These are phyloP conservation scores for Chalciporus piperatus DNA, from an alignment of 768 basidiomycete species.

Conservation along the genomic window DNA sequence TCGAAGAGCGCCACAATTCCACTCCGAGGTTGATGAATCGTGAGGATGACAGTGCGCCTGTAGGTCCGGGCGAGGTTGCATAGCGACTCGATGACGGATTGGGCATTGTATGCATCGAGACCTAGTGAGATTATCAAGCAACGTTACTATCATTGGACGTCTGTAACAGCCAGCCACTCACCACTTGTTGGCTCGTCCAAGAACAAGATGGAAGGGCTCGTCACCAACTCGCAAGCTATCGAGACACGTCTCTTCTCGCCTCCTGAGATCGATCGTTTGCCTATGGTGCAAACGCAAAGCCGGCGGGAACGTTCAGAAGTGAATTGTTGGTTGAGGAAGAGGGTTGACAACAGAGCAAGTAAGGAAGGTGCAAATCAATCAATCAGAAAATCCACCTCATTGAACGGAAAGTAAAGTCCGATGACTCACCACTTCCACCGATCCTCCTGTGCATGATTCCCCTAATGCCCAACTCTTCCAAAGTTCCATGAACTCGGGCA, in stretches of 20 bases:
- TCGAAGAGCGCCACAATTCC: slow-evolving; percentile 98
- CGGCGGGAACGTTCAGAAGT: background rate
- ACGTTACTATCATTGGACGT: background rate
- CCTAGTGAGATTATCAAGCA: slow-evolving; percentile 42
- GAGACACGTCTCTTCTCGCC: slow-evolving; percentile 97
- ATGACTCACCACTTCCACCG: slow-evolving; percentile 73
- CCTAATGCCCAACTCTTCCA: slow-evolving; percentile 93
- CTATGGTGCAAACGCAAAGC: slow-evolving; percentile 35
- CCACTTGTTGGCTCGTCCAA: slow-evolving; percentile 97
- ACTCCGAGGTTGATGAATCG: slow-evolving; percentile 96
- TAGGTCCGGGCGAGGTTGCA: slow-evolving; percentile 83
- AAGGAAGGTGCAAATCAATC: background rate
- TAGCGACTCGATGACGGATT: slow-evolving; percentile 89
- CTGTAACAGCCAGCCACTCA: slow-evolving; percentile 33
- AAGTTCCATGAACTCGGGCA: slow-evolving; percentile 89
- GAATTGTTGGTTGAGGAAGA: background rate
- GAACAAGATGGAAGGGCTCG: slow-evolving; percentile 93
- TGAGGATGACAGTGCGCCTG: slow-evolving; percentile 94
- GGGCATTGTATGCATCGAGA: slow-evolving; percentile 92
- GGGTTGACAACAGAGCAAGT: background rate
- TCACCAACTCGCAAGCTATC: slow-evolving; percentile 97
- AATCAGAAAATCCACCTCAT: slow-evolving; percentile 1
- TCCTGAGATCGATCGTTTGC: slow-evolving; percentile 88
- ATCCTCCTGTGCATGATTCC: slow-evolving; percentile 88
- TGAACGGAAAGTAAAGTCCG: background rate